phyloP scores from a whole-genome alignment of 331 rosid species.

The Quercus lobata region DNA sequence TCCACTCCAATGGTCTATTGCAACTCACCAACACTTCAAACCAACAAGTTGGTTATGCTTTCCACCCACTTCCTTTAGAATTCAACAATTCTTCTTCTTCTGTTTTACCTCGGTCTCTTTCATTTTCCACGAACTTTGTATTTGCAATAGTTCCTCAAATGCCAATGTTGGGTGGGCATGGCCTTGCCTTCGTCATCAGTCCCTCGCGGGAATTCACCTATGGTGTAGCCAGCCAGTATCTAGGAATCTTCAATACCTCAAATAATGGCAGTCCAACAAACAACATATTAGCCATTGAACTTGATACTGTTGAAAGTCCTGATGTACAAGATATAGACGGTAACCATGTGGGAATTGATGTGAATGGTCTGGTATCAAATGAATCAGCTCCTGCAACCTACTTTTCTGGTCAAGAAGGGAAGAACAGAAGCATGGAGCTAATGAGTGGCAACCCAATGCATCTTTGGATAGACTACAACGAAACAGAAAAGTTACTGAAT shows the following conservation, averaged over 20 bases:
- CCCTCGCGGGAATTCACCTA: too few species aligned
- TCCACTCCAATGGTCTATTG: background rate
- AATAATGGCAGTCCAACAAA: too few species aligned
- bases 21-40: background rate
- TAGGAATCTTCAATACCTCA: too few species aligned
- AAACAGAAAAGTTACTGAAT: constrained; percentile 23
- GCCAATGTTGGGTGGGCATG: constrained; percentile 30
- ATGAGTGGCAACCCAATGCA: constrained; percentile 39
- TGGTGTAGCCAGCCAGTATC: too few species aligned
- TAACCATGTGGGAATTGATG: constrained; percentile 46
- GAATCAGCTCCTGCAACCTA: constrained; percentile 32
- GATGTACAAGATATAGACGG: constrained; percentile 32
- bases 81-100: constrained; percentile 7
- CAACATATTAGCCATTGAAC: constrained; percentile 4
- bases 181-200: constrained; percentile 31
- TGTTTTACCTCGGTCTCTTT: background rate
- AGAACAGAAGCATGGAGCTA: constrained; percentile 27
- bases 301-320: constrained; percentile 22
- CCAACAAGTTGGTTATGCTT: constrained; percentile 39
- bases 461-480: constrained; percentile 41
- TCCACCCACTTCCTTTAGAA: constrained; percentile 22
- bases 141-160: constrained; percentile 39
- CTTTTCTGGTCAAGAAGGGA: background rate
- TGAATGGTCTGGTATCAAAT: constrained; percentile 25
- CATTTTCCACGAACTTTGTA: constrained; percentile 38